A percentile compares a stretch with the other conserved stretches of the same genome.
Conservation (phyloP, 371 early-diverging fungal species). For the Circinella umbellata region DNA sequence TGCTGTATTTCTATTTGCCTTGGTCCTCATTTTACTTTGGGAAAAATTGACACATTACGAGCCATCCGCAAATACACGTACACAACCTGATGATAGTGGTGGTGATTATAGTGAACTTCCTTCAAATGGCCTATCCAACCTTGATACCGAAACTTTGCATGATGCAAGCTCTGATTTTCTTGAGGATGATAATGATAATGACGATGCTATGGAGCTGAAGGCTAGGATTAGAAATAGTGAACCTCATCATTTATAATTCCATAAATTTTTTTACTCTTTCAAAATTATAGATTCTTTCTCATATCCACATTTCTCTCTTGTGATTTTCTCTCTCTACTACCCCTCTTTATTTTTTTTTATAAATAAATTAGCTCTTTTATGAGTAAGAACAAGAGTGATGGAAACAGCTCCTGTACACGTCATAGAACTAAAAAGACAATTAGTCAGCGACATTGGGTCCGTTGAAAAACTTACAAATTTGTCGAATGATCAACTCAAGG, state of each 20-base stretch:
- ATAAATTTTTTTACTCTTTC: too few species aligned
- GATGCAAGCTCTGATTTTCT: conserved; percentile 22
- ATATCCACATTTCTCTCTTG: too few species aligned
- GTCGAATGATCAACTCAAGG: neutral
- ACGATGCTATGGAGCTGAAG: conserved; percentile 22
- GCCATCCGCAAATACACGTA: conserved; percentile 8
- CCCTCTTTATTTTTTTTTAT: too few species aligned
- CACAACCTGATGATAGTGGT: conserved; percentile 1
- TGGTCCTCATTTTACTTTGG: conserved; percentile 53
- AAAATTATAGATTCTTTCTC: too few species aligned
- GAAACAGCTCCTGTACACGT: neutral
- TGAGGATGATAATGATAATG: conserved; percentile 20
- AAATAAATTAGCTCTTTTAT: too few species aligned
- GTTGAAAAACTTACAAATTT: neutral
- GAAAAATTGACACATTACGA: conserved; percentile 39
- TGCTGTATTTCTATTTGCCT: conserved; percentile 57
- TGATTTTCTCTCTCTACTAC: too few species aligned
- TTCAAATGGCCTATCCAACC: neutral
- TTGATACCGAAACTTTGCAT: conserved; percentile 15
- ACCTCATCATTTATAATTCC: neutral
- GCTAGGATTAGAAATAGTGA: neutral
- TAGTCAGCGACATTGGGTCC: neutral
- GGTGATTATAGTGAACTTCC: conserved; percentile 18
- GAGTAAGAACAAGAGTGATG: too few species aligned
- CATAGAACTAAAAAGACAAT: conserved; percentile 1